Evolutionary conservation across 106 monocot genomes (phyloP), one percentile per base, ranked within the genome.

Genomic region (Allium cepa): DNA sequence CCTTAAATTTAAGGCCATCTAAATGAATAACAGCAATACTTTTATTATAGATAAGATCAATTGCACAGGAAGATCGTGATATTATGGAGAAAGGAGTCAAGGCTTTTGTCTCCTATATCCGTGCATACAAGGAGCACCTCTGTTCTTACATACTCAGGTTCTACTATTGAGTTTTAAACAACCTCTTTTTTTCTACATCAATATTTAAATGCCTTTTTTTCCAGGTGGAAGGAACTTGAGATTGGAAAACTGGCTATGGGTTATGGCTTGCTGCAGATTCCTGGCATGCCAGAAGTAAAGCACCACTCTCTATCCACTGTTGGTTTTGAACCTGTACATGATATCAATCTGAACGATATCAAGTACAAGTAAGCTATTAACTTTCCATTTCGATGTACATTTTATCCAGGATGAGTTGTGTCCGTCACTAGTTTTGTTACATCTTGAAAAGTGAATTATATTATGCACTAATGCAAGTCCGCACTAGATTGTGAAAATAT

Each of bases 1-100:
- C 3, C 36, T 36, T 36, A 36, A 36, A 36, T 36, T 36, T 36
- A 36, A 36, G 36, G 36, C 36, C 36, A 36, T 36, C 36, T 36
- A 36, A 36, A 36, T 36, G 36, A 36, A 5, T 36, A 36, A 36
- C 36, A 36, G 3, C 36, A 36, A 36, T 13, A 7, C 9, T 50
- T 11, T 67, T 17, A 14, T 64, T 74, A 56, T 74, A 99, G 97
- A 81, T 99, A 73, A 86, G 92, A 59, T 61, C 75, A 71, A 74
- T 80, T 51, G 97, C 87, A n/a, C 84, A 75, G 73, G 82, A 81
- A 81, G 92, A 92, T 60, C 84, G 97, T 12, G 82, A 87, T 73
- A 76, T 92, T 48, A 99, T 99, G 97, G 97, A 92, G 72, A 99
- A 99, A 79, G 97, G 97, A n/a, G 76, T 89, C 36, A 99, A 87